These are phyloP conservation scores for Saccharata proteae DNA, from an alignment of 2,329 filamentous ascomycete species.

Conservation along the genomic window DNA sequence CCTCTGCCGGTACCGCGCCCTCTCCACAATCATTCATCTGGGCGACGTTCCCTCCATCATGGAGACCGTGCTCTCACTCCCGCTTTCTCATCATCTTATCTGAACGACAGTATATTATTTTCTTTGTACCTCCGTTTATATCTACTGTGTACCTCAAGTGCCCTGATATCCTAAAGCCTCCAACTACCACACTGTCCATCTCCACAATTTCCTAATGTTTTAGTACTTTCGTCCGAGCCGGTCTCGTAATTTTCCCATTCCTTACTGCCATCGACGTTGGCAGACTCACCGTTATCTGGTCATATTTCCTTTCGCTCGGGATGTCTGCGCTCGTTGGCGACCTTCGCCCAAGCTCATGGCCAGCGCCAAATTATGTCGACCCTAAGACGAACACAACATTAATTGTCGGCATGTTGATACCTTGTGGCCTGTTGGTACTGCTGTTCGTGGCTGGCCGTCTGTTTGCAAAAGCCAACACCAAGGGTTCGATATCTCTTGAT, in stretches of 20 bases:
- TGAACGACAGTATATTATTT: too few species aligned
- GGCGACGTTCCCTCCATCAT: too few species aligned
- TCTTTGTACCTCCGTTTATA: too few species aligned
- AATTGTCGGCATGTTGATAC: conserved; percentile 15
- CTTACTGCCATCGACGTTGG: background rate
- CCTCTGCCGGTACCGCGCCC: too few species aligned
- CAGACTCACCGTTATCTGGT: background rate
- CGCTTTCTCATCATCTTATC: too few species aligned
- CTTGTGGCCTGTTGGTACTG: conserved; percentile 11
- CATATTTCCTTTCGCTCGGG: conserved; percentile 1
- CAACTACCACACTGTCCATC: too few species aligned
- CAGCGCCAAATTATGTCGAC: conserved; percentile 19
- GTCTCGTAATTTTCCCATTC: background rate
- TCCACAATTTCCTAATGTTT: too few species aligned
- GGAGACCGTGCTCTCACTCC: too few species aligned
- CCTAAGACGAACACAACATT: conserved; percentile 15
- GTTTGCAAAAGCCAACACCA: conserved; percentile 16
- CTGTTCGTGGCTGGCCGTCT: conserved; percentile 7
- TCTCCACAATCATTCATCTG: too few species aligned
- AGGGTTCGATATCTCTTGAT: conserved; percentile 15
- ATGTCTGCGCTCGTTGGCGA: conserved; percentile 7
- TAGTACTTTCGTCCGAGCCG: too few species aligned
- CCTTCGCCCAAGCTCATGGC: conserved; percentile 11
- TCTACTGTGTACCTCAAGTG: too few species aligned
- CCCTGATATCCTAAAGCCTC: too few species aligned